Evolutionary conservation across 2,329 filamentous ascomycete species (phyloP).

Genomic region (Penicillium sp.): DNA sequence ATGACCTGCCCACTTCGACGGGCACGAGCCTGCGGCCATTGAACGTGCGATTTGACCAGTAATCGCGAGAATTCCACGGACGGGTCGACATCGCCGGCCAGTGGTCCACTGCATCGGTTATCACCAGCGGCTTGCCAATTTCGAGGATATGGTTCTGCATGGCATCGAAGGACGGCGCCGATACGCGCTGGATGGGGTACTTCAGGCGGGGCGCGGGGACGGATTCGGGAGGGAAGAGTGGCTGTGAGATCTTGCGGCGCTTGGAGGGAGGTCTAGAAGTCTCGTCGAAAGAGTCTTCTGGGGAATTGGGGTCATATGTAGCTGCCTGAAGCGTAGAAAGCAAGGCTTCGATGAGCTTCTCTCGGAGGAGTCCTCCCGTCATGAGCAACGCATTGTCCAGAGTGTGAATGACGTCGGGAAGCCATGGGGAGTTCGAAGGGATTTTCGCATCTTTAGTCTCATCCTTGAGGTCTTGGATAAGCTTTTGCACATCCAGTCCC

Average conservation of each 20-base stretch:
- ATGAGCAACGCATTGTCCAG: constrained; percentile 81
- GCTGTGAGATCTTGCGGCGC: constrained; percentile 40
- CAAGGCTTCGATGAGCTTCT: constrained; percentile 49
- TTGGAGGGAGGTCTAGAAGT: constrained; percentile 28
- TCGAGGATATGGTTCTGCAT: constrained; percentile 68
- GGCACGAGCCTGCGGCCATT: constrained; percentile 80
- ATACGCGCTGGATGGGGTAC: constrained; percentile 48
- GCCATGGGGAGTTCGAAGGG: constrained; percentile 45
- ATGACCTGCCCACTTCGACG: constrained; percentile 83
- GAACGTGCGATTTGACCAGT: constrained; percentile 77
- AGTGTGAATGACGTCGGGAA: constrained; percentile 66
- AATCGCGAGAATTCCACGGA: constrained; percentile 75
- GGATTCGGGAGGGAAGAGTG: constrained; percentile 43
- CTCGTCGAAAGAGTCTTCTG: background rate
- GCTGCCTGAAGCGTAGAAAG: constrained; percentile 41
- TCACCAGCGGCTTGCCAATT: constrained; percentile 66
- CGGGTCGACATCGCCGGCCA: constrained; percentile 78
- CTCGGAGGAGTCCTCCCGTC: constrained; percentile 68
- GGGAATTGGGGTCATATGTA: constrained; percentile 17
- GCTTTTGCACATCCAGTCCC: constrained; percentile 16
- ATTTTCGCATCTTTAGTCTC: constrained; percentile 25
- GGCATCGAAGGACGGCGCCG: constrained; percentile 59
- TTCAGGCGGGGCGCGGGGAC: constrained; percentile 42
- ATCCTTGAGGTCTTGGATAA: constrained; percentile 26
- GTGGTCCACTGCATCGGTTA: constrained; percentile 66